Percentiles rank a stretch among this genome's conserved stretches.
These are phyloP conservation scores for Apiotrichum laibachii DNA, from an alignment of 1,284 basidiomycete species.

Conservation along the genomic window DNA sequence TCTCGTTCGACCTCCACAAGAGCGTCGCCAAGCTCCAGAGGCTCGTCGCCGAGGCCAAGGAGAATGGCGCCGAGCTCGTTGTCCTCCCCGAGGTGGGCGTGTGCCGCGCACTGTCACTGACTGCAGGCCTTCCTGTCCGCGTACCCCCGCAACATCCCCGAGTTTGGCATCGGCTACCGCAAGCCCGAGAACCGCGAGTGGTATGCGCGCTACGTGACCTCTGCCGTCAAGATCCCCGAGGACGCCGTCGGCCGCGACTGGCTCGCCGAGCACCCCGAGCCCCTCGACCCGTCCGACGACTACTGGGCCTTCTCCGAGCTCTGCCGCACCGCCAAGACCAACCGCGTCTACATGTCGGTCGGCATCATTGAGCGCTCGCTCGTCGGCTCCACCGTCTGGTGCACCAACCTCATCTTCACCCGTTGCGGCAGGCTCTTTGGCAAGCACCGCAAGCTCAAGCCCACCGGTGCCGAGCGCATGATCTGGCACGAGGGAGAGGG, in stretches of 20 bases:
- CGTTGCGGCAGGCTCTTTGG: conserved; percentile 59
- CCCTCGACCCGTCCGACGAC: conserved; percentile 11
- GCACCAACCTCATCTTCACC: conserved; percentile 64
- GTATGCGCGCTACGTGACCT: conserved; percentile 51
- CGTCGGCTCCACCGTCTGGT: conserved; percentile 63
- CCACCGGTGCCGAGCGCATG: conserved; percentile 65
- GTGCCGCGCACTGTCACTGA: neutral
- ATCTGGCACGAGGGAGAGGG: conserved; percentile 63
- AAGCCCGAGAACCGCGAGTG: conserved; percentile 34
- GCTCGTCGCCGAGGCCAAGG: conserved; percentile 57
- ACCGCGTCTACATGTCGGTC: conserved; percentile 57
- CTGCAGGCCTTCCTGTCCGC: conserved; percentile 55
- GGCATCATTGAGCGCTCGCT: conserved; percentile 67
- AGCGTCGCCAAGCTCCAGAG: conserved; percentile 61
- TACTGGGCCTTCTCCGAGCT: conserved; percentile 22
- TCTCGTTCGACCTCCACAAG: conserved; percentile 57
- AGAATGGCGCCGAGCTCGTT: conserved; percentile 59
- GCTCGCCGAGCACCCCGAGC: conserved; percentile 10
- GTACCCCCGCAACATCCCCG: conserved; percentile 41
- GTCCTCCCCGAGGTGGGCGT: conserved; percentile 61
- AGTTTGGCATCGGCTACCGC: conserved; percentile 34
- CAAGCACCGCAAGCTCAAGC: conserved; percentile 70
- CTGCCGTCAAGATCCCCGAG: conserved; percentile 24
- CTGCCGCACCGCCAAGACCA: conserved; percentile 16
- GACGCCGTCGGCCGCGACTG: conserved; percentile 22